These are phyloP conservation scores for Amanita exitialis DNA, from an alignment of 768 basidiomycete species.

Conservation along the genomic window DNA sequence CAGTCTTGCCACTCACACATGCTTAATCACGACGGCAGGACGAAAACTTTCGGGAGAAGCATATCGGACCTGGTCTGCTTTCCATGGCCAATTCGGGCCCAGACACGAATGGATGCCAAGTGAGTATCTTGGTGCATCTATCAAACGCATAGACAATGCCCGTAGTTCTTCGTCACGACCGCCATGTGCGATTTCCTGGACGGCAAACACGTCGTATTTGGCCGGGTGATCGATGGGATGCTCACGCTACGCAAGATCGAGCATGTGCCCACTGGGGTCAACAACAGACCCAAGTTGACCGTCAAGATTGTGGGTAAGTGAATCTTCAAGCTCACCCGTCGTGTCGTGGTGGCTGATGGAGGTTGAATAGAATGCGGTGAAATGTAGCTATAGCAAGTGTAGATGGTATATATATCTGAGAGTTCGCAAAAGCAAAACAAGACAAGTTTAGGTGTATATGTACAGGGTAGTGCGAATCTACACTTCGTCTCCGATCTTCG, in stretches of 20 bases:
- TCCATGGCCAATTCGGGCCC: constrained; percentile 98
- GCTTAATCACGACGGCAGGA: constrained; percentile 39
- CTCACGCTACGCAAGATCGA: constrained; percentile 94
- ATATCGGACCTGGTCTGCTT: constrained; percentile 74
- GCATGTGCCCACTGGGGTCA: constrained; percentile 85
- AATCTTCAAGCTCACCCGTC: background rate
- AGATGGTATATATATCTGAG: background rate
- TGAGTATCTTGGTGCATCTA: constrained; percentile 14
- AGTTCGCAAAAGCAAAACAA: background rate
- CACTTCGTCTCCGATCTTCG: constrained; percentile 82
- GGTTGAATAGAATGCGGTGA: constrained; percentile 41
- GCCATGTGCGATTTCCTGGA: constrained; percentile 94
- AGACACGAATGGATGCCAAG: constrained; percentile 90
- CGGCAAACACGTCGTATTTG: constrained; percentile 91
- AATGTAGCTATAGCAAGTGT: constrained; percentile 27
- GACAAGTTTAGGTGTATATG: background rate
- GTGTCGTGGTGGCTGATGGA: background rate
- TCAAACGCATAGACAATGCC: background rate
- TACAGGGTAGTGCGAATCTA: background rate
- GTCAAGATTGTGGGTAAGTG: constrained; percentile 79
- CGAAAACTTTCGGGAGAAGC: constrained; percentile 91
- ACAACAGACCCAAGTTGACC: constrained; percentile 80
- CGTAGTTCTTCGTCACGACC: constrained; percentile 93
- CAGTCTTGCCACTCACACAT: background rate
- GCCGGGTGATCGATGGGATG: constrained; percentile 87